Percentiles rank a stretch among this genome's conserved stretches.
These are phyloP conservation scores for Cercophora sp. DNA, from an alignment of 495 filamentous ascomycete genomes.

Conservation along the genomic window DNA sequence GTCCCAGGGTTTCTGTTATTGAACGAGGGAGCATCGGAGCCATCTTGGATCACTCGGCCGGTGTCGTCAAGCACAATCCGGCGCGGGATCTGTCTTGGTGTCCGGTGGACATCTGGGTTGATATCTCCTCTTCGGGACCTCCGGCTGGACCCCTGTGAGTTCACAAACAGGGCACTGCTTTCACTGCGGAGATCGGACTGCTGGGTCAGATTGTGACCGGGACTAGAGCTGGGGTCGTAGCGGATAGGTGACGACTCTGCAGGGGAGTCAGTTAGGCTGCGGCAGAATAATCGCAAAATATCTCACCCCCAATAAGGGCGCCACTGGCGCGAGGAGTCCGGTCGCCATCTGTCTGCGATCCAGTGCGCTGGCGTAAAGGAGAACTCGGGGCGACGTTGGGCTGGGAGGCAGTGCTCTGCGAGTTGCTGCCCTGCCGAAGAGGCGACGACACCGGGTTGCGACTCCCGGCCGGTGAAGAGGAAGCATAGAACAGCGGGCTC, in stretches of 20 bases:
- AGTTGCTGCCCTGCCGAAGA: slow-evolving; percentile 51
- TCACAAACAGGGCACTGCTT: slow-evolving; percentile 82
- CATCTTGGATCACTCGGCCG: slow-evolving; percentile 63
- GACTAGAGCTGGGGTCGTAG: slow-evolving; percentile 84
- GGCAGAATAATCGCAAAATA: background rate
- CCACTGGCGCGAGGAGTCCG: slow-evolving; percentile 70
- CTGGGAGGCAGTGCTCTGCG: slow-evolving; percentile 53
- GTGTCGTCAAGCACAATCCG: slow-evolving; percentile 79
- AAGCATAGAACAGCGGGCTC: slow-evolving; percentile 80
- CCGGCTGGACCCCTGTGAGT: slow-evolving; percentile 52
- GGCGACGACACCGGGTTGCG: slow-evolving; percentile 39
- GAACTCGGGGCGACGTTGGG: slow-evolving; percentile 60
- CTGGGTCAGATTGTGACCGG: slow-evolving; percentile 55
- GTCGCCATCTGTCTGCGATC: slow-evolving; percentile 52
- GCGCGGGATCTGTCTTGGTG: slow-evolving; percentile 58
- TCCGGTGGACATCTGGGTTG: slow-evolving; percentile 68
- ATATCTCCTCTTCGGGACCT: slow-evolving; percentile 76
- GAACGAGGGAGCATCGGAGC: slow-evolving; percentile 73
- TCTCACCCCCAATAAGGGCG: slow-evolving; percentile 60
- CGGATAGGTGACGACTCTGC: slow-evolving; percentile 86
- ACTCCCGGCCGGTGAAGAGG: slow-evolving; percentile 66
- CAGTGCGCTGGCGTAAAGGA: slow-evolving; percentile 57
- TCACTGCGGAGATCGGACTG: slow-evolving; percentile 68
- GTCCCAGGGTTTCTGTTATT: slow-evolving; percentile 83
- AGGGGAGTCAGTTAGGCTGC: background rate